Evolutionary conservation across 331 rosid species (phyloP).

Genomic region (Rosa hybrid): DNA sequence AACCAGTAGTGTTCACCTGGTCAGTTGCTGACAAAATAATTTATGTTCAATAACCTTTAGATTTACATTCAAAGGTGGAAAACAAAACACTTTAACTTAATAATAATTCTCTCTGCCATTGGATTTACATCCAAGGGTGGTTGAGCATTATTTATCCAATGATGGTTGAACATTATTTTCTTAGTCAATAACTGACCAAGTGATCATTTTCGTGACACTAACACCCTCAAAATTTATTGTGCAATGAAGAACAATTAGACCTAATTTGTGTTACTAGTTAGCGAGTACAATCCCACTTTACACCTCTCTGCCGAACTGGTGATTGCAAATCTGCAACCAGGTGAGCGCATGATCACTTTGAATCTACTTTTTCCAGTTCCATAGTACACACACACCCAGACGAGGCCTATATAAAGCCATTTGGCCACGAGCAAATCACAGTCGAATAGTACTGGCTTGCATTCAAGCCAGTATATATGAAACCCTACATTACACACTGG

Average conservation of each 20-base stretch:
- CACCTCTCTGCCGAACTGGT: background rate
- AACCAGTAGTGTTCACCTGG: no score
- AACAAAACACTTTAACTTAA: no score
- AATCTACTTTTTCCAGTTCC: background rate
- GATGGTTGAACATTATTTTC: no score
- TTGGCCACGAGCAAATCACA: background rate
- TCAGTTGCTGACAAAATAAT: no score
- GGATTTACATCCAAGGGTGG: no score
- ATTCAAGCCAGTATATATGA: background rate
- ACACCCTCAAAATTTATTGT: background rate
- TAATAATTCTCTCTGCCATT: no score
- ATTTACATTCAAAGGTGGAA: no score
- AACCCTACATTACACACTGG: background rate
- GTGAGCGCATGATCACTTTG: background rate
- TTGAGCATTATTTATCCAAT: no score
- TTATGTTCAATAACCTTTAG: no score
- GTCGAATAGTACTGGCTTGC: background rate
- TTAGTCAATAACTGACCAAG: no score
- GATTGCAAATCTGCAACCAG: constrained; percentile 5
- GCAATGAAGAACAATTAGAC: background rate
- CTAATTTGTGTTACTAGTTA: background rate
- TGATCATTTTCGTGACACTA: no score
- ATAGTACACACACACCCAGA: background rate
- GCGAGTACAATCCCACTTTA: background rate
- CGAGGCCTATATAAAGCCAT: background rate